Percentiles rank a stretch among this genome's conserved stretches.
phyloP scores from a whole-genome alignment of 2,329 filamentous ascomycete genomes.

The Cordyceps pruinosa region DNA sequence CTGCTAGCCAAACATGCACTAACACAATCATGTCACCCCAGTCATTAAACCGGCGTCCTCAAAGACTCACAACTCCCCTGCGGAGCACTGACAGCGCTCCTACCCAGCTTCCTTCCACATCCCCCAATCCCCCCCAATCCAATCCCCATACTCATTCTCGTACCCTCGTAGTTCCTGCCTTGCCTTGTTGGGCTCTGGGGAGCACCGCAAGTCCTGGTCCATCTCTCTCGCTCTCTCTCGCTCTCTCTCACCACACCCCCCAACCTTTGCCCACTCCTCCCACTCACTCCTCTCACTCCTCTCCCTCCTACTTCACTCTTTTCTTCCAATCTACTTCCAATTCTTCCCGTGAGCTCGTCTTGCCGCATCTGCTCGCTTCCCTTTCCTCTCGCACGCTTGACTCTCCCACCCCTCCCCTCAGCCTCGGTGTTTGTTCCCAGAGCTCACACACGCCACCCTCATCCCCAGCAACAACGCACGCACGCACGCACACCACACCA shows the following conservation, averaged over 20 bases:
- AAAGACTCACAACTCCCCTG: not conserved
- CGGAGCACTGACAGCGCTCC: not conserved
- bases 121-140: too few relatives aligned
- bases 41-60: not conserved
- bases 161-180: not conserved
- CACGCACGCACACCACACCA: not conserved
- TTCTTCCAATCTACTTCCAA: not conserved
- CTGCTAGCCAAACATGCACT: not conserved
- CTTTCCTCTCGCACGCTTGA: not conserved
- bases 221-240: too few relatives aligned
- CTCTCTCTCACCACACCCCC: not conserved
- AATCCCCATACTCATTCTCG: too few relatives aligned
- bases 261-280: not conserved
- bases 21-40: not conserved
- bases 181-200: not conserved
- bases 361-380: not conserved
- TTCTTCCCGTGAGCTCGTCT: not conserved
- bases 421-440: constrained; percentile 1
- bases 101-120: not conserved
- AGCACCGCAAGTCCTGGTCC: not conserved
- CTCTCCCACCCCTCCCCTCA: not conserved
- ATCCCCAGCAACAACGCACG: not conserved
- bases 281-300: not conserved
- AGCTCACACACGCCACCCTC: not conserved
- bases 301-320: not conserved